phyloP scores from a whole-genome alignment of 306 rosid genomes.

The Vicia faba region DNA sequence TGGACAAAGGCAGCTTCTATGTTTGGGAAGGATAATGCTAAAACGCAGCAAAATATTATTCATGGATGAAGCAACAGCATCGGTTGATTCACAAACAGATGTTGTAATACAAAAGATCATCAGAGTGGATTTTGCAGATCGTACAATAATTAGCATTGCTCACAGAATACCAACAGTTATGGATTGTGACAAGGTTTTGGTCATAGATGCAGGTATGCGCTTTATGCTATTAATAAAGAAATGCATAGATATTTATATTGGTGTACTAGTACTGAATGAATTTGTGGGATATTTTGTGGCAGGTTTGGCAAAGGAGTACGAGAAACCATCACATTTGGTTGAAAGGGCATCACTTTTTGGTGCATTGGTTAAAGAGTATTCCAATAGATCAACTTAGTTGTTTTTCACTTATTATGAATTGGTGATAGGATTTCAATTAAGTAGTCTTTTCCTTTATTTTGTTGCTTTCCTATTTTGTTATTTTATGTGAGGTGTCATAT shows the following conservation, averaged over 20 bases:
- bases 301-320: constrained; percentile 84
- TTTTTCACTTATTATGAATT: not conserved
- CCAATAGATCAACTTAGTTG: constrained; percentile 58
- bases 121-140: constrained; percentile 69
- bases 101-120: constrained; percentile 74
- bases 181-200: constrained; percentile 84
- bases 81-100: constrained; percentile 92
- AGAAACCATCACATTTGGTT: constrained; percentile 69
- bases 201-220: constrained; percentile 70
- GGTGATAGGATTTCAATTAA: too few relatives aligned
- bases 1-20: constrained; percentile 86
- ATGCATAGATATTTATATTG: not conserved
- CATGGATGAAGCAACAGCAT: constrained; percentile 95
- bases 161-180: constrained; percentile 92
- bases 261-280: not conserved
- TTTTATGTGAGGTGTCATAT: too few relatives aligned
- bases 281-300: constrained; percentile 15
- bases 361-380: constrained; percentile 83
- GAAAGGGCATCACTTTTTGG: constrained; percentile 68
- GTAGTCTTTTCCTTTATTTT: too few relatives aligned
- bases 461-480: too few relatives aligned
- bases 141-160: constrained; percentile 87
- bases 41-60: constrained; percentile 68
- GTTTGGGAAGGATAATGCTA: constrained; percentile 84
- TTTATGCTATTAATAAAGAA: not conserved